Conservation (phyloP, 768 basidiomycete species). For the Holtermanniella nyarrowii region DNA sequence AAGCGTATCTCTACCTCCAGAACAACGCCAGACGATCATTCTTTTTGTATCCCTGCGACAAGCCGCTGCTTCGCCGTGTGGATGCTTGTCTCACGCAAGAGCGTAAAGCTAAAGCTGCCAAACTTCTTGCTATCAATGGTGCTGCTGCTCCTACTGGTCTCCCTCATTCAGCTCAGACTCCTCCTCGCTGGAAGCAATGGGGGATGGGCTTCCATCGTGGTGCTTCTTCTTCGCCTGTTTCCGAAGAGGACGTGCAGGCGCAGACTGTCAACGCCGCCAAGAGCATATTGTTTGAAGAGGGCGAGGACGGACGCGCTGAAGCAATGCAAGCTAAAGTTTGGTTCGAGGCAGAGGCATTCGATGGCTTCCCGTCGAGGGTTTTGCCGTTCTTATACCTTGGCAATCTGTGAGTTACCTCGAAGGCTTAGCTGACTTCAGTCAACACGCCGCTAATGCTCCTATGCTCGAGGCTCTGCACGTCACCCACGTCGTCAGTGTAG, state of each 20-base stretch:
- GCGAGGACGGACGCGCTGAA: conserved; percentile 10
- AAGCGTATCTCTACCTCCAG: conserved; percentile 88
- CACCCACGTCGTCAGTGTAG: conserved; percentile 93
- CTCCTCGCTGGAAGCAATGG: conserved; percentile 14
- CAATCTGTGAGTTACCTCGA: conserved; percentile 59
- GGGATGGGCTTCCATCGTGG: conserved; percentile 8
- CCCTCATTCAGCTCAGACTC: conserved; percentile 1
- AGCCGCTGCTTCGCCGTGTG: conserved; percentile 59
- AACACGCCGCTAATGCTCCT: conserved; percentile 85
- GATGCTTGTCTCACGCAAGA: conserved; percentile 48
- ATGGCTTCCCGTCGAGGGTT: conserved; percentile 91
- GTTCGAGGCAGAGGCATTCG: conserved; percentile 88
- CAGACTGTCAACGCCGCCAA: conserved; percentile 14
- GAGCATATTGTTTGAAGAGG: conserved; percentile 14
- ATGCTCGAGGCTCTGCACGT: conserved; percentile 95
- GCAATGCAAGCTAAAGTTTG: conserved; percentile 53
- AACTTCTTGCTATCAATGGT: conserved; percentile 18
- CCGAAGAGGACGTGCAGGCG: background rate
- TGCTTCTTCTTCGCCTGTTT: background rate
- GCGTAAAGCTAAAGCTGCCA: conserved; percentile 25
- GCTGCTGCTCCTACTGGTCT: conserved; percentile 5
- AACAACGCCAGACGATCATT: conserved; percentile 53
- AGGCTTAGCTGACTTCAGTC: conserved; percentile 46
- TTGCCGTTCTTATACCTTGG: conserved; percentile 89
- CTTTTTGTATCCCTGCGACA: conserved; percentile 79